Conservation (phyloP, 2,329 filamentous ascomycete genomes). For the Paraphoma chrysanthemicola region DNA sequence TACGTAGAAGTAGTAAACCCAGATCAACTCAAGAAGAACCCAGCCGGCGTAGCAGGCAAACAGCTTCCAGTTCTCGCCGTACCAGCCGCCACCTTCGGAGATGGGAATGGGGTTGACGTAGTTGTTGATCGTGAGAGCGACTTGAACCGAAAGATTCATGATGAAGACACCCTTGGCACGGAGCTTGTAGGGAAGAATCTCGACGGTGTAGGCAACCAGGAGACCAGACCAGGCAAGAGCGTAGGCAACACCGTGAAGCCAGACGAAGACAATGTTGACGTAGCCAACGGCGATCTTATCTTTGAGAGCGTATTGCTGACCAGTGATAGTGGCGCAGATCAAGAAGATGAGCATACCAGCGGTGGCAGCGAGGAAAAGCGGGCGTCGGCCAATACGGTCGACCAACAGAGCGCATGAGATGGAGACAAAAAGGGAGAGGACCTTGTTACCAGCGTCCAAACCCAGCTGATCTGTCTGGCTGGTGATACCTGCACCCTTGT, state of each 20-base stretch:
- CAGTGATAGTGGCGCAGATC: constrained; percentile 28
- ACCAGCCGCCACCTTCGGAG: not conserved
- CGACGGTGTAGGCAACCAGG: constrained; percentile 60
- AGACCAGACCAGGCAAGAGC: constrained; percentile 65
- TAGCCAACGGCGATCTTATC: constrained; percentile 50
- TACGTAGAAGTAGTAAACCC: constrained; percentile 71
- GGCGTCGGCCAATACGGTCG: constrained; percentile 59
- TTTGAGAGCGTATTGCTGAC: constrained; percentile 55
- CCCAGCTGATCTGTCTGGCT: constrained; percentile 47
- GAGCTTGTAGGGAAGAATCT: constrained; percentile 59
- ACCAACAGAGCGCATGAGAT: constrained; percentile 63
- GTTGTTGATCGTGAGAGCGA: constrained; percentile 67
- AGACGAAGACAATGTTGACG: constrained; percentile 59
- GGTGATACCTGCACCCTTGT: constrained; percentile 66
- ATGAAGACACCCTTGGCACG: constrained; percentile 59
- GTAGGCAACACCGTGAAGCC: constrained; percentile 60
- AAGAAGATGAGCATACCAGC: not conserved
- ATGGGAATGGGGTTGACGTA: constrained; percentile 61
- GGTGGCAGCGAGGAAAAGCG: constrained; percentile 35
- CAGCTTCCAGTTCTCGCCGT: constrained; percentile 61
- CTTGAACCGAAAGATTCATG: constrained; percentile 70
- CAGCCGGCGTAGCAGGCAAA: constrained; percentile 72
- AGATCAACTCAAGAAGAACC: constrained; percentile 66
- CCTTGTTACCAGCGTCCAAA: constrained; percentile 64
- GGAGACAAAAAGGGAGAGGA: constrained; percentile 66